These are phyloP conservation scores for Fusarium poae DNA, from an alignment of 2,329 filamentous ascomycete genomes.

Conservation along the genomic window DNA sequence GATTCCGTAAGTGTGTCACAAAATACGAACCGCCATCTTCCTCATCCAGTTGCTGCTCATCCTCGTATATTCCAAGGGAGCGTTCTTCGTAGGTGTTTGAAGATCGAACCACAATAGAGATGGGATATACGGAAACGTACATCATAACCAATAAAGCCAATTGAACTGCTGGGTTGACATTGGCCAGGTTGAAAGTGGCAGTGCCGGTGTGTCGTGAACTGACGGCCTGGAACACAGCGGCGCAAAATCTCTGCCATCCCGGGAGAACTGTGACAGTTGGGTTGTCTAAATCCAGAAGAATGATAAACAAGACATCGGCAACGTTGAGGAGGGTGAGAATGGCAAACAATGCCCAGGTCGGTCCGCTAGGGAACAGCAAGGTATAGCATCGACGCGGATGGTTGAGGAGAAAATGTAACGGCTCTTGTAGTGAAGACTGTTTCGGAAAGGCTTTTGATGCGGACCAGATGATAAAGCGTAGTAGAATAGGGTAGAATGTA, in stretches of 20 bases:
- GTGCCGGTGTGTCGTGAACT: slow-evolving; percentile 63
- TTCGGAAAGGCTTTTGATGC: slow-evolving; percentile 62
- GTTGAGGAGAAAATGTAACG: slow-evolving; percentile 69
- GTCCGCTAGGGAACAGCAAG: slow-evolving; percentile 69
- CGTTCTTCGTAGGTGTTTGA: slow-evolving; percentile 73
- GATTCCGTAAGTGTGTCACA: slow-evolving; percentile 54
- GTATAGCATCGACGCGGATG: slow-evolving; percentile 74
- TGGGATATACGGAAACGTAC: slow-evolving; percentile 73
- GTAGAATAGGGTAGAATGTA: slow-evolving; percentile 69
- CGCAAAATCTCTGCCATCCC: slow-evolving; percentile 62
- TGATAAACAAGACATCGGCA: slow-evolving; percentile 68
- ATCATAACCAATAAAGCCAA: slow-evolving; percentile 74
- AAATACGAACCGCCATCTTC: slow-evolving; percentile 49
- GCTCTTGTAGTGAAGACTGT: slow-evolving; percentile 55
- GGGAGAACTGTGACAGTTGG: slow-evolving; percentile 61
- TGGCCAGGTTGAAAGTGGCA: slow-evolving; percentile 63
- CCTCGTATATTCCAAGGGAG: slow-evolving; percentile 69
- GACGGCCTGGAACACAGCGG: slow-evolving; percentile 70
- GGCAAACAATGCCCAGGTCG: slow-evolving; percentile 69
- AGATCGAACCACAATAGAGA: slow-evolving; percentile 71
- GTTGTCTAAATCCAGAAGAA: slow-evolving; percentile 65
- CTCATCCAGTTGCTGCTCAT: slow-evolving; percentile 46
- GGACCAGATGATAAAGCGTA: slow-evolving; percentile 70
- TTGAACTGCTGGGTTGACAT: slow-evolving; percentile 67
- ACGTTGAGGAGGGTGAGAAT: slow-evolving; percentile 66